These are phyloP conservation scores for Dactylellina sp. DNA, from an alignment of 2,329 filamentous ascomycete species.

Conservation along the genomic window DNA sequence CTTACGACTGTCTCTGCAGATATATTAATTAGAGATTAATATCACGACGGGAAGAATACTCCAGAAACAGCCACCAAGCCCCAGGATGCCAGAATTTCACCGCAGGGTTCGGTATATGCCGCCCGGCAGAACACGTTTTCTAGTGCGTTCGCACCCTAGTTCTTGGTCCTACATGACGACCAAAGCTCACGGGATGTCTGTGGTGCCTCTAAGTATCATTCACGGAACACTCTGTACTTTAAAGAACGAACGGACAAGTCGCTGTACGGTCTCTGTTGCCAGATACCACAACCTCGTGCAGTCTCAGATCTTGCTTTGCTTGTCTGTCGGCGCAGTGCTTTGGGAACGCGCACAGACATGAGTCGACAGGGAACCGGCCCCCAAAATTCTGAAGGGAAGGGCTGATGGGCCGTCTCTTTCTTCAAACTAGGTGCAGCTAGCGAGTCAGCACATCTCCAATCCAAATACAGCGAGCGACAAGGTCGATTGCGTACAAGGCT, in stretches of 20 bases:
- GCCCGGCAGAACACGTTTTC: slow-evolving; percentile 49
- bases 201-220: too few relatives aligned
- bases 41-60: slow-evolving; percentile 24
- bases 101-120: slow-evolving; percentile 50
- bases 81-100: slow-evolving; percentile 22
- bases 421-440: slow-evolving; percentile 9
- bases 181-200: slow-evolving; percentile 27
- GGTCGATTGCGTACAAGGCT: slow-evolving; percentile 39
- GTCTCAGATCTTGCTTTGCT: not conserved
- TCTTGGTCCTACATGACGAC: slow-evolving; percentile 32
- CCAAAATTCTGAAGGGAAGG: slow-evolving; percentile 6
- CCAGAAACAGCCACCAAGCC: slow-evolving; percentile 35
- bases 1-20: slow-evolving; percentile 28
- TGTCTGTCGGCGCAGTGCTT: not conserved
- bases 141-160: slow-evolving; percentile 24
- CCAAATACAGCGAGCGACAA: slow-evolving; percentile 9
- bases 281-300: slow-evolving; percentile 13
- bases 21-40: slow-evolving; percentile 40
- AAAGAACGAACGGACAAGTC: too few relatives aligned
- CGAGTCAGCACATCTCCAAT: slow-evolving; percentile 36
- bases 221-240: too few relatives aligned
- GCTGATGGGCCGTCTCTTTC: slow-evolving; percentile 17
- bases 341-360: slow-evolving; percentile 23
- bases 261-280: not conserved
- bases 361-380: not conserved